Evolutionary conservation across 441 rosid species (phyloP).

Genomic region (Daphne laureola): DNA sequence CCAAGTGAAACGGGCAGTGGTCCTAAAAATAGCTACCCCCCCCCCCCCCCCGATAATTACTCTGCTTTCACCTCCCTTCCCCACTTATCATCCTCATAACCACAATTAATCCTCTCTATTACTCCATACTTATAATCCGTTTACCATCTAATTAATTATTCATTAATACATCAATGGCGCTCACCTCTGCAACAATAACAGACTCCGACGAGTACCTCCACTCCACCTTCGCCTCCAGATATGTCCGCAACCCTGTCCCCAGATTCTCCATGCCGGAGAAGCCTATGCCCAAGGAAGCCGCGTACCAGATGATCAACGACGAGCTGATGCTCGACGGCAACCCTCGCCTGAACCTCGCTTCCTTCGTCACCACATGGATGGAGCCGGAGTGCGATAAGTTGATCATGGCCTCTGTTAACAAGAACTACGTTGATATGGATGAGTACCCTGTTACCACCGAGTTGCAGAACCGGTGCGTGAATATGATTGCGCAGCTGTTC

Average conservation of each 20-base stretch:
- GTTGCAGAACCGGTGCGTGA: conserved; percentile 66
- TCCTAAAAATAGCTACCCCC: too few relatives aligned
- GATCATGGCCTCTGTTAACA: conserved; percentile 60
- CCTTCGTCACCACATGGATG: conserved; percentile 89
- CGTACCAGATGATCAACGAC: conserved; percentile 64
- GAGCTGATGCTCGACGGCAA: conserved; percentile 86
- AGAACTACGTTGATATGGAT: conserved; percentile 81
- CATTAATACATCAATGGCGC: conserved; percentile 20
- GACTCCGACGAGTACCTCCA: conserved; percentile 30
- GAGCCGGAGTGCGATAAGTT: conserved; percentile 80
- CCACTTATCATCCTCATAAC: too few relatives aligned
- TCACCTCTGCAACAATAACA: conserved; percentile 27
- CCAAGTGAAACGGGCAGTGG: too few relatives aligned
- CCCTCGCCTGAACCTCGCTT: conserved; percentile 76
- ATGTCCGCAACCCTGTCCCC: conserved; percentile 48
- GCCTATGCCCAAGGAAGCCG: conserved; percentile 76
- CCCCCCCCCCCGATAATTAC: too few relatives aligned
- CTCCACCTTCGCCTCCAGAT: conserved; percentile 62
- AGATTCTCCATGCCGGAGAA: conserved; percentile 56
- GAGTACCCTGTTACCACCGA: conserved; percentile 84
- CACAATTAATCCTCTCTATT: too few relatives aligned
- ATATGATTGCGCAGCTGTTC: conserved; percentile 47
- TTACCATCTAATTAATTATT: too few relatives aligned
- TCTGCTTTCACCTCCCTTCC: too few relatives aligned
- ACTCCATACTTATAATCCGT: too few relatives aligned